Evolutionary conservation across 1,284 basidiomycete genomes (phyloP).

Genomic region (Tilletia indica): DNA sequence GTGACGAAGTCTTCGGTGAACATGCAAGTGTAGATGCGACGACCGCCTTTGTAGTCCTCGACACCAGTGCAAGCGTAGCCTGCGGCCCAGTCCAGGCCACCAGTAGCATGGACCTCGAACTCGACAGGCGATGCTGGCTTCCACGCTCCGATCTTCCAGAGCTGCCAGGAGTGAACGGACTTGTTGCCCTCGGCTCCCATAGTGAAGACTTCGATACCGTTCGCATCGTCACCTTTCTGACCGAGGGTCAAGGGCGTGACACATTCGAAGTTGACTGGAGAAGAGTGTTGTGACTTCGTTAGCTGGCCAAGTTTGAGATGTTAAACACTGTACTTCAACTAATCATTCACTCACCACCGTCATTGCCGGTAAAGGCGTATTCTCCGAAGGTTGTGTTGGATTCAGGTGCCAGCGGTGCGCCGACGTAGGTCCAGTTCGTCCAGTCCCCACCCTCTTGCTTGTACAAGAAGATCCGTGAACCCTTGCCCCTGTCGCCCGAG

Average conservation of each 20-base stretch:
- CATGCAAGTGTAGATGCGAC: slow-evolving; percentile 30
- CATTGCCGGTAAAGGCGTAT: slow-evolving; percentile 21
- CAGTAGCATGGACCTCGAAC: slow-evolving; percentile 25
- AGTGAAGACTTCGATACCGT: slow-evolving; percentile 23
- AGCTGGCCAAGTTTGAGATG: too few relatives aligned
- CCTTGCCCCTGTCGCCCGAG: slow-evolving; percentile 24
- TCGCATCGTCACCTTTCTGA: slow-evolving; percentile 21
- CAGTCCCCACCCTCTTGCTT: slow-evolving; percentile 24
- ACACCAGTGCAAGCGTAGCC: slow-evolving; percentile 31
- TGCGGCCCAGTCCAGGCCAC: slow-evolving; percentile 27
- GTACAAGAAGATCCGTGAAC: slow-evolving; percentile 28
- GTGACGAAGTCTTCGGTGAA: slow-evolving; percentile 28
- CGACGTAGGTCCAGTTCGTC: slow-evolving; percentile 28
- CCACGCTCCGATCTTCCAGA: slow-evolving; percentile 31
- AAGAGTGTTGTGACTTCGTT: too few relatives aligned
- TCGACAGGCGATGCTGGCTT: slow-evolving; percentile 19
- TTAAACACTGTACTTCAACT: neutral
- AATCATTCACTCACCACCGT: neutral
- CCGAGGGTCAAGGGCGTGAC: neutral
- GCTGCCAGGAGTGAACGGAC: slow-evolving; percentile 22
- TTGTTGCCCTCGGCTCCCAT: slow-evolving; percentile 29
- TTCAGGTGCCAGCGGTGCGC: slow-evolving; percentile 20
- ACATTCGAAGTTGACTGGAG: slow-evolving; percentile 15
- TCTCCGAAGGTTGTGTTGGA: slow-evolving; percentile 28
- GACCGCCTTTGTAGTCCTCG: slow-evolving; percentile 11